Percentiles rank a stretch among this genome's conserved stretches.
phyloP scores from a whole-genome alignment of 2,329 filamentous ascomycete species.

The Fusarium keratoplasticum region DNA sequence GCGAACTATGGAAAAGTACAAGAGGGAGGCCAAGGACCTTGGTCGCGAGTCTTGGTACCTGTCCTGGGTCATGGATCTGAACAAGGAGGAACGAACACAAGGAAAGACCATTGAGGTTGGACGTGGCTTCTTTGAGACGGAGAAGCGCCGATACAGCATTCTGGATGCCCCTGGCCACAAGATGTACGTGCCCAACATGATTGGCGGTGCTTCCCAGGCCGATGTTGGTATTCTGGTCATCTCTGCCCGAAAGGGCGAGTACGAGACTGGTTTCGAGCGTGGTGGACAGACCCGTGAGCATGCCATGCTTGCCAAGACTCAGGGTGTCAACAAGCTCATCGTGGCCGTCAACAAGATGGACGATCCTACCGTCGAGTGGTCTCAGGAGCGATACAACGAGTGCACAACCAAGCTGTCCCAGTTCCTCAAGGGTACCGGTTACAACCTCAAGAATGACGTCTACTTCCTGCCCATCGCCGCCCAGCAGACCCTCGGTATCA shows the following conservation, averaged over 20 bases:
- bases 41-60: constrained; percentile 99
- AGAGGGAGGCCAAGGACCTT: constrained; percentile 93
- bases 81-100: constrained; percentile 94
- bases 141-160: constrained; percentile 95
- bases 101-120: constrained; percentile 99
- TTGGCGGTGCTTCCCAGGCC: constrained; percentile 92
- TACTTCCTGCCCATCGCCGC: constrained; percentile 97
- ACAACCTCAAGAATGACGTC: constrained; percentile 93
- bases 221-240: constrained; percentile 97
- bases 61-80: constrained; percentile 97
- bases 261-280: constrained; percentile 97
- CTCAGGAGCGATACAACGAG: constrained; percentile 90
- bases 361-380: constrained; percentile 96
- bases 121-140: constrained; percentile 94
- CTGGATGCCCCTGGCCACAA: constrained; percentile 98
- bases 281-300: constrained; percentile 98
- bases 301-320: constrained; percentile 96
- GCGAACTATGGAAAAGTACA: constrained; percentile 98
- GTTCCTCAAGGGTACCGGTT: constrained; percentile 93
- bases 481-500: constrained; percentile 87
- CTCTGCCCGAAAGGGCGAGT: constrained; percentile 96
- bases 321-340: constrained; percentile 96
- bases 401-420: constrained; percentile 88
- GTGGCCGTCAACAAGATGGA: constrained; percentile 99
- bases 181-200: constrained; percentile 98